Base-by-base conservation (phyloP, 495 filamentous ascomycete species). In the Antarctomyces pellizariae region DNA sequence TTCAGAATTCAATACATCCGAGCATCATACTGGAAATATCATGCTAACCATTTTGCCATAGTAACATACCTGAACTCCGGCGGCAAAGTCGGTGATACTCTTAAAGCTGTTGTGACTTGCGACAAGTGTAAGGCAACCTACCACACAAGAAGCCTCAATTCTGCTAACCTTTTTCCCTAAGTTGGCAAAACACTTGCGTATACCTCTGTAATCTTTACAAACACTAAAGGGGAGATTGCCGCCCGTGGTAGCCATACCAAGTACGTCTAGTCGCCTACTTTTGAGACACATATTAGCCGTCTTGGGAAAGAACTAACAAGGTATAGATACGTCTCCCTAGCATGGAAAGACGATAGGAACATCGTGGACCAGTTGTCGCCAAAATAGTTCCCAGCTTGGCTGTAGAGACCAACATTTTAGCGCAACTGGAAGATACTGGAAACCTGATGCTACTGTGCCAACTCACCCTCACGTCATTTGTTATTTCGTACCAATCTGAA, bases 241-340 rank as follows among this genome's bases (percentile, higher is more conserved):
- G 86, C 86, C 2, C 53, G 83, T 33, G 86, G 86, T 13, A 93
- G 84, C 38, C 86, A 97, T 53, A 95, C 86, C 5, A 97, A 97
- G 78, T 90, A 42, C 18, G 9, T 10, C 22, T 12, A 4, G 13
- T 6, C 5, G 14, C 16, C 16, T 13, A 26, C 23, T 7, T n/a
- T 22, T 2, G 22, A 7, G 3, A 8, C 29, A 13, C 14, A n/a
- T n/a, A n/a, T n/a, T 7, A n/a, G 7, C 14, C 5, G n/a, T 22
- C 7, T 9, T 9, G 5, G 5, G 7, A 5, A 13, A 6, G 6
- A 13, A 25, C 32, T 34, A 27, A 33, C 11, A 17, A 18, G 3
- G 4, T 12, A 11, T 16, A 68, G 64, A 38, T 71, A 61, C 35
- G 46, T 71, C 25, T 58, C 57, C 9, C 34, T 54, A 14, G 64